Evolutionary conservation across 257 asterid species (phyloP).

Genomic region (Scutellaria minor): DNA sequence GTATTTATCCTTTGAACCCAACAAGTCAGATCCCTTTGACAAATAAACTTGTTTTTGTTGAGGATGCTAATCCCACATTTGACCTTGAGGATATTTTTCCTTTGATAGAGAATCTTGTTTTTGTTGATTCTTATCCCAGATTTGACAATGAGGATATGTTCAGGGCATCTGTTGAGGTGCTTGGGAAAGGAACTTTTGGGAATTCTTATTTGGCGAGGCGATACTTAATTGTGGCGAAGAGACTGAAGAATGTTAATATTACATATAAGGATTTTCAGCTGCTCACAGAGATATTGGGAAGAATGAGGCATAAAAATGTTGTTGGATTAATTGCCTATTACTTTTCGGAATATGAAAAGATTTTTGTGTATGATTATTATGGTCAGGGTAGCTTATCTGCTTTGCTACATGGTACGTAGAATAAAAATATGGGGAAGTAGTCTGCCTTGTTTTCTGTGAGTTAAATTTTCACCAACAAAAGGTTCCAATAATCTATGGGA

Average conservation of each 20-base stretch:
- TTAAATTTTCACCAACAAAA: background rate
- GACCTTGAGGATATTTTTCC: slow-evolving; percentile 35
- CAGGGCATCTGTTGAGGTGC: slow-evolving; percentile 28
- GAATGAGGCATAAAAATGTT: slow-evolving; percentile 39
- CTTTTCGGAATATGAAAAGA: slow-evolving; percentile 25
- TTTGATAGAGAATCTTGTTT: slow-evolving; percentile 2
- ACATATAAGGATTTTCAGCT: slow-evolving; percentile 28
- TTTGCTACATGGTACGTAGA: slow-evolving; percentile 37
- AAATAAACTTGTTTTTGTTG: slow-evolving; percentile 21
- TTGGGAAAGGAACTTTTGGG: slow-evolving; percentile 43
- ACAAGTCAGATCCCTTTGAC: background rate
- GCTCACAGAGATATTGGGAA: slow-evolving; percentile 34
- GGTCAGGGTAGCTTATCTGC: slow-evolving; percentile 33
- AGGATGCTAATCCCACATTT: slow-evolving; percentile 14
- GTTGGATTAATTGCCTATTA: slow-evolving; percentile 37
- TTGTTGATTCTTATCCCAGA: slow-evolving; percentile 3
- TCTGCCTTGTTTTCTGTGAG: background rate
- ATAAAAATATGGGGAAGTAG: background rate
- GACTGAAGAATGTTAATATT: slow-evolving; percentile 25
- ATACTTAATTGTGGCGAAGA: slow-evolving; percentile 29
- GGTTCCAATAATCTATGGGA: too few species aligned
- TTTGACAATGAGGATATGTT: slow-evolving; percentile 36
- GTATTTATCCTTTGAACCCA: background rate
- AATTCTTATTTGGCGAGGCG: slow-evolving; percentile 16
- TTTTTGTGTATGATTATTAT: slow-evolving; percentile 44